Conservation (phyloP, 768 basidiomycete species). For the Leccinum fibrillosum region DNA sequence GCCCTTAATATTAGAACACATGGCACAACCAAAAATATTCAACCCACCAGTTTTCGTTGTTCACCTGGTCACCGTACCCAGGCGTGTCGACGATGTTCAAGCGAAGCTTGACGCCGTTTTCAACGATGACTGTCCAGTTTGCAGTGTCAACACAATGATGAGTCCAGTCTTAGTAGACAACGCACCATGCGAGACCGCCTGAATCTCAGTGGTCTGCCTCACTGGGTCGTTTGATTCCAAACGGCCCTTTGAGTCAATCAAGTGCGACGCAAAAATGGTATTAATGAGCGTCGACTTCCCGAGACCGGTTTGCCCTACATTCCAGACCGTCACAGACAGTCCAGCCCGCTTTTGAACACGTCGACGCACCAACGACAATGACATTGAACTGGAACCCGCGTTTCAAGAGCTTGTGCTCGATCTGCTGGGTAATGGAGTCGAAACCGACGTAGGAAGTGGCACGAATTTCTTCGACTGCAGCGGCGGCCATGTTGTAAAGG, state of each 20-base stretch:
- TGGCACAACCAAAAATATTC: not conserved
- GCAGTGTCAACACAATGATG: conserved; percentile 8
- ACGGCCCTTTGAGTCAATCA: conserved; percentile 97
- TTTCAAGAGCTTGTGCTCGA: conserved; percentile 98
- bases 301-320: conserved; percentile 88
- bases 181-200: conserved; percentile 90
- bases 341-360: not conserved
- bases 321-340: not conserved
- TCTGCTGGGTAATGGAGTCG: conserved; percentile 95
- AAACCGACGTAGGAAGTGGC: conserved; percentile 95
- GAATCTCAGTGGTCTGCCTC: conserved; percentile 95
- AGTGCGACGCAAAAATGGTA: conserved; percentile 98
- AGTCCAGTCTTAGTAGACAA: conserved; percentile 6
- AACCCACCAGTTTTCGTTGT: conserved; percentile 95
- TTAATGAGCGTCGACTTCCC: conserved; percentile 99
- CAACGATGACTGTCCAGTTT: conserved; percentile 71
- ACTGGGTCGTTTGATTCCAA: conserved; percentile 84
- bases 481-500: conserved; percentile 38
- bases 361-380: conserved; percentile 83
- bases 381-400: conserved; percentile 99
- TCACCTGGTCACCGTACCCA: conserved; percentile 96
- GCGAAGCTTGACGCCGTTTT: conserved; percentile 92
- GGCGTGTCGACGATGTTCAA: conserved; percentile 99
- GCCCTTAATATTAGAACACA: not conserved
- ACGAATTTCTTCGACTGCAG: conserved; percentile 72